These are phyloP conservation scores for Licmophora abbreviata DNA, from an alignment of 108 stramenopile genomes.

Conservation along the genomic window DNA sequence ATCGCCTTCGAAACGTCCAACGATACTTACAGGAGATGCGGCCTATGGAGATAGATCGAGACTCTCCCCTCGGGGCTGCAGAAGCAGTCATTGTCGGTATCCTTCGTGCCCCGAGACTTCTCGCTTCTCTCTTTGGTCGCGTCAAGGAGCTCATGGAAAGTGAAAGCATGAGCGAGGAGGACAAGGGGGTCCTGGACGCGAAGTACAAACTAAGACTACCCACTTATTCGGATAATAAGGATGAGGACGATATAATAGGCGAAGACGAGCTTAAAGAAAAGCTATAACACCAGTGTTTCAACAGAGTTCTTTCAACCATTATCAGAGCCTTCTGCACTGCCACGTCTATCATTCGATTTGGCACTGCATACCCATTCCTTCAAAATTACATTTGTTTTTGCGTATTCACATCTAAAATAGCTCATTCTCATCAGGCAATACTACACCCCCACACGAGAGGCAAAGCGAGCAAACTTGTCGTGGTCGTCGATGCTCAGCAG, in stretches of 20 bases:
- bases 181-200: conserved; percentile 7
- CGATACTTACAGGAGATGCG: conserved; percentile 49
- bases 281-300: too few species aligned
- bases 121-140: conserved; percentile 42
- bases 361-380: too few species aligned
- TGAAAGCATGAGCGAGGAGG: conserved; percentile 24
- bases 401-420: too few species aligned
- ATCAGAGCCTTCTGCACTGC: too few species aligned
- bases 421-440: too few species aligned
- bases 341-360: too few species aligned
- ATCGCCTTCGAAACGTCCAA: conserved; percentile 51
- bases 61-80: conserved; percentile 45
- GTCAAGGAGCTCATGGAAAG: conserved; percentile 63
- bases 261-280: too few species aligned
- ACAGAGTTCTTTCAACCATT: too few species aligned
- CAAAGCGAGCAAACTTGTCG: neutral
- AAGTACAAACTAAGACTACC: neutral
- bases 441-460: too few species aligned
- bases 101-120: conserved; percentile 47
- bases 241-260: too few species aligned
- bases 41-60: conserved; percentile 49
- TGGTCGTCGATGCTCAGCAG: neutral
- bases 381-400: too few species aligned
- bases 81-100: conserved; percentile 68
- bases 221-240: too few species aligned